phyloP scores from a whole-genome alignment of 1,284 basidiomycete species.

The Trametes sp. region DNA sequence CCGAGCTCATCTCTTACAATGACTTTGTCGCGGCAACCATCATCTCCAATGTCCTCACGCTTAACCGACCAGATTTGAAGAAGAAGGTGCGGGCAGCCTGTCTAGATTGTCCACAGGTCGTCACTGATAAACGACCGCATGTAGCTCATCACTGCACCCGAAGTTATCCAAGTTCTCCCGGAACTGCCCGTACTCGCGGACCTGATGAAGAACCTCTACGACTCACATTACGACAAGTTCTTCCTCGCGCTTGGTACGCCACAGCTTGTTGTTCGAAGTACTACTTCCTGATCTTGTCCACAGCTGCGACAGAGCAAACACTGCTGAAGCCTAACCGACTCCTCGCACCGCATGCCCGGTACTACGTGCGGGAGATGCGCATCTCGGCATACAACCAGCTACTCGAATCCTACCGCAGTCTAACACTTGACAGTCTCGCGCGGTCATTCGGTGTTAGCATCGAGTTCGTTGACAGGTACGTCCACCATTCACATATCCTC shows the following conservation, averaged over 20 bases:
- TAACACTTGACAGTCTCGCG: slow-evolving; percentile 89
- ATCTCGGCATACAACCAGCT: slow-evolving; percentile 95
- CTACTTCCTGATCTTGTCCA: neutral
- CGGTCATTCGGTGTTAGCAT: slow-evolving; percentile 91
- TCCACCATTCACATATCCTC: slow-evolving; percentile 25
- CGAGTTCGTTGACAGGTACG: slow-evolving; percentile 87
- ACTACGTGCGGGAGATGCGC: slow-evolving; percentile 96
- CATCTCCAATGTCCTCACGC: slow-evolving; percentile 79
- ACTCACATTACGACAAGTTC: slow-evolving; percentile 95
- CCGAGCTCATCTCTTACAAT: slow-evolving; percentile 89
- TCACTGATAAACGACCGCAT: neutral
- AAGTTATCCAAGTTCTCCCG: slow-evolving; percentile 76
- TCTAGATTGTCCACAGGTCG: neutral
- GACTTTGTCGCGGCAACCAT: slow-evolving; percentile 92
- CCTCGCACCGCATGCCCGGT: slow-evolving; percentile 87
- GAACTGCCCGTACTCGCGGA: slow-evolving; percentile 77
- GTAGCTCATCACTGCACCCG: slow-evolving; percentile 72
- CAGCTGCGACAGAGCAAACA: slow-evolving; percentile 88
- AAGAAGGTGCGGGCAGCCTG: slow-evolving; percentile 72
- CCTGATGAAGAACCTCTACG: slow-evolving; percentile 82
- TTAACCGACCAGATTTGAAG: slow-evolving; percentile 90
- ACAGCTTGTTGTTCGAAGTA: too few relatives aligned
- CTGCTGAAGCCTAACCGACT: slow-evolving; percentile 89
- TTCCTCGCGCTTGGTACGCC: slow-evolving; percentile 84
- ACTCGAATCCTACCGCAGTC: slow-evolving; percentile 89